These are phyloP conservation scores for Schizosaccharomyces octosporus DNA, from an alignment of 805 yeast genomes.

Conservation along the genomic window DNA sequence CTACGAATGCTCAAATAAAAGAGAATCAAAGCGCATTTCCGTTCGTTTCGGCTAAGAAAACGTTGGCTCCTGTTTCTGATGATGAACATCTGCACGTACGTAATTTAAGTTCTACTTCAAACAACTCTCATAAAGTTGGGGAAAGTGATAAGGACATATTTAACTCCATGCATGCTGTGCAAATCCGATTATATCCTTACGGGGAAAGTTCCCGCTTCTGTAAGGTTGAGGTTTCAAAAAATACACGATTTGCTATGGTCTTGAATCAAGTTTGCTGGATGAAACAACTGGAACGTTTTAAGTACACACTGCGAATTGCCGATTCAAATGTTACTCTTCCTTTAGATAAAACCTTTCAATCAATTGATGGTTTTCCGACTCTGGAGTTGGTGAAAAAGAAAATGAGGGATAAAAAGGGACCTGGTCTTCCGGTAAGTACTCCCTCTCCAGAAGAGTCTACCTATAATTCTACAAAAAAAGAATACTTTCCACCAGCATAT, in stretches of 20 bases:
- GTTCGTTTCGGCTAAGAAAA: slow-evolving; percentile 8
- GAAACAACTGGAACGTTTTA: slow-evolving; percentile 12
- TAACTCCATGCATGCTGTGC: slow-evolving; percentile 3
- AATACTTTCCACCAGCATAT: background rate
- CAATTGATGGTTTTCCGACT: slow-evolving; percentile 19
- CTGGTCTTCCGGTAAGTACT: slow-evolving; percentile 12
- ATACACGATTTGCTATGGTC: slow-evolving; percentile 9
- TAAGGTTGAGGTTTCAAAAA: slow-evolving; percentile 8
- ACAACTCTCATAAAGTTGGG: background rate
- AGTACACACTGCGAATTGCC: slow-evolving; percentile 13
- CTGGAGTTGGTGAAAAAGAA: slow-evolving; percentile 18
- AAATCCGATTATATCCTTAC: slow-evolving; percentile 11
- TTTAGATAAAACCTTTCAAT: slow-evolving; percentile 13
- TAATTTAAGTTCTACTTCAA: background rate
- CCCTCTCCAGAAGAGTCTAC: slow-evolving; percentile 4
- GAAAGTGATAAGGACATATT: background rate
- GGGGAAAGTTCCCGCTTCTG: slow-evolving; percentile 14
- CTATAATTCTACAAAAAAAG: background rate
- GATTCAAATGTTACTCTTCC: slow-evolving; percentile 10
- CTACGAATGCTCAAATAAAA: slow-evolving; percentile 8
- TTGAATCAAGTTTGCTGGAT: slow-evolving; percentile 14
- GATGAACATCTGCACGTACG: background rate
- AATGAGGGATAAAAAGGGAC: background rate
- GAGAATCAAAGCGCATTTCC: slow-evolving; percentile 15
- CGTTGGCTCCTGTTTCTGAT: slow-evolving; percentile 1